Conservation (phyloP, 805 yeast genomes). For the Zygosaccharomyces bailii region DNA sequence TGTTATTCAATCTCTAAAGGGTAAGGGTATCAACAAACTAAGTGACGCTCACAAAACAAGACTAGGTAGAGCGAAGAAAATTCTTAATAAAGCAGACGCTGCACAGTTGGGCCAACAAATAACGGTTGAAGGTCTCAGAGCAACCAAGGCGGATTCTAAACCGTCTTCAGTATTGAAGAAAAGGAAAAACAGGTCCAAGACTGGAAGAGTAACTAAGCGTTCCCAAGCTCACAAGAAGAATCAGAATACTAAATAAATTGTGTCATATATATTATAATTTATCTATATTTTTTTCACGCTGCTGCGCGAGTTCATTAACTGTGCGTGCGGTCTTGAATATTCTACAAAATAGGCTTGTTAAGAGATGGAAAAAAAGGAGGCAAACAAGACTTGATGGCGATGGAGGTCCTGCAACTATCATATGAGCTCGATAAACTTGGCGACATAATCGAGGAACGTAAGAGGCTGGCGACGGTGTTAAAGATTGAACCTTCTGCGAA, state of each 20-base stretch:
- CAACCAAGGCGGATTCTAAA: conserved; percentile 56
- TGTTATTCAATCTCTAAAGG: conserved; percentile 27
- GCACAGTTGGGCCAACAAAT: conserved; percentile 57
- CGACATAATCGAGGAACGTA: conserved; percentile 32
- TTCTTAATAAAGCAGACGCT: conserved; percentile 77
- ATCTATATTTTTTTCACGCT: neutral
- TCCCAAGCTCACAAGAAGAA: conserved; percentile 41
- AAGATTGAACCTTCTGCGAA: conserved; percentile 25
- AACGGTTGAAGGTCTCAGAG: conserved; percentile 72
- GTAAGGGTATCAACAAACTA: conserved; percentile 36
- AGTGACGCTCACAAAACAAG: conserved; percentile 69
- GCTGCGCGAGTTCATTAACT: neutral
- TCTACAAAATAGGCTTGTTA: neutral
- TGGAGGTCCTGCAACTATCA: conserved; percentile 26
- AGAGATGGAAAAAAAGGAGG: neutral
- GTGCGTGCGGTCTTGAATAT: neutral
- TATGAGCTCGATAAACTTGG: conserved; percentile 29
- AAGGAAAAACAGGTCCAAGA: conserved; percentile 43
- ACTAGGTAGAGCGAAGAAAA: conserved; percentile 72
- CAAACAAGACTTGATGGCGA: conserved; percentile 2
- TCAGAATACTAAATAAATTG: neutral
- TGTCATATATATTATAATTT: conserved; percentile 1
- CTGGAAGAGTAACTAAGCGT: conserved; percentile 47
- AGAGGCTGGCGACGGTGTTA: conserved; percentile 22
- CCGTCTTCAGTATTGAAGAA: conserved; percentile 61